Conservation (phyloP, 345 rosid genomes). For the Cochlearia excelsa region DNA sequence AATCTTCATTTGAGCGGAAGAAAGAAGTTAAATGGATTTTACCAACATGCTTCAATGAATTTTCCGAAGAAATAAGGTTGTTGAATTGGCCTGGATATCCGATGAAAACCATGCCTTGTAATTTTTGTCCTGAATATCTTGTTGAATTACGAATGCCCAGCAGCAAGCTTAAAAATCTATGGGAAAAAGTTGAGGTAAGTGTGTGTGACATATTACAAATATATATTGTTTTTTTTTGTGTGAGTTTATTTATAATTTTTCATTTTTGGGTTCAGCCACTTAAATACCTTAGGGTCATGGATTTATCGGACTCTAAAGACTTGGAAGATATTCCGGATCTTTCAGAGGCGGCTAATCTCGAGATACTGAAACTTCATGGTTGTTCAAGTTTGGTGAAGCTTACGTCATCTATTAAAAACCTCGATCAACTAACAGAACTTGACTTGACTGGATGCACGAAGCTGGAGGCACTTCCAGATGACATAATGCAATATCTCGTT, state of each 20-base stretch:
- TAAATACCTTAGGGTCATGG: background rate
- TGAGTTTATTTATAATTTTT: background rate
- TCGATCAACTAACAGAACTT: background rate
- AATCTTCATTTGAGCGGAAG: background rate
- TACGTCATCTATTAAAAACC: conserved; percentile 5
- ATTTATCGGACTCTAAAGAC: conserved; percentile 15
- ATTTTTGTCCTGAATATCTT: conserved; percentile 6
- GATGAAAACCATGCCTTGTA: conserved; percentile 19
- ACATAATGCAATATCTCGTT: background rate
- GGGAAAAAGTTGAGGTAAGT: conserved; percentile 18
- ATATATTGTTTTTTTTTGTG: background rate
- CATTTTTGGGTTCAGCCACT: conserved; percentile 8
- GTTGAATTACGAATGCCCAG: conserved; percentile 23
- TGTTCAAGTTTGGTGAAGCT: conserved; percentile 29
- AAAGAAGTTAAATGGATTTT: conserved; percentile 12
- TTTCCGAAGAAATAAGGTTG: conserved; percentile 16
- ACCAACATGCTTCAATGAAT: background rate
- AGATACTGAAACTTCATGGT: conserved; percentile 14
- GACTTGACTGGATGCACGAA: background rate
- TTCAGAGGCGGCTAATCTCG: conserved; percentile 15
- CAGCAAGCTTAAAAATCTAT: conserved; percentile 22
- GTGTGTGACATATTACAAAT: no score
- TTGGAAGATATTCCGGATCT: conserved; percentile 13
- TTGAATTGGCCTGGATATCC: conserved; percentile 34
- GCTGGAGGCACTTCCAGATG: conserved; percentile 2